Base-by-base conservation (phyloP, 1,284 basidiomycete genomes). In the Apiotrichum brassicae region DNA sequence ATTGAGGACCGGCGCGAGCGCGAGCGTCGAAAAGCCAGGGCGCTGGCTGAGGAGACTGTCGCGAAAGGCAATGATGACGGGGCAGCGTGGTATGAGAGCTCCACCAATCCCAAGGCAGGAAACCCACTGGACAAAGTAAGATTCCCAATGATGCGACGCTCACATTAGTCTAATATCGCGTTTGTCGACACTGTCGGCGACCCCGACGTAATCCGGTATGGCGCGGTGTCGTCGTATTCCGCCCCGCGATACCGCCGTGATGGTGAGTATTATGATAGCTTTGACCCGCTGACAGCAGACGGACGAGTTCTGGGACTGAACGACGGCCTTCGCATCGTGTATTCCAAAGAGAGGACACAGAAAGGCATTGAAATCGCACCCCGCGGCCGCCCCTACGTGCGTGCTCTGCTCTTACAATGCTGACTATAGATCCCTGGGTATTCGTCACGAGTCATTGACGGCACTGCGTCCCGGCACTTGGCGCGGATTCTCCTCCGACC, bases 111-210 rank as follows among this genome's bases (percentile, higher is more conserved):
- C n/a, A n/a, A n/a, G n/a, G n/a, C 54, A 36, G 53, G 52, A 26
- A 25, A 26, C 28, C n/a, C 23, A 39, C 33, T n/a, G n/a, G 56
- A 59, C 16, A 52, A 53, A 11, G 58, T 56, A 23, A 51, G 56
- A 48, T 28, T 13, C 8, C 14, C 2, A 38, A 9, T 13, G 42
- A 62, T 60, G 30, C 49, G 0, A 37, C 60, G 1, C 49, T 49
- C 4, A 57, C 48, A n/a, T n/a, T n/a, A n/a, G n/a, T n/a, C n/a
- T n/a, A n/a, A 11, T 7, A 47, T 46, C 1, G 62, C 55, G 36
- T 69, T 67, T 36, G 33, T 49, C 2, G 66, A 69, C 42, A 60
- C 53, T 0, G 59, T 49, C 0, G 67, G 67, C 2, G 67, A 70
- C 50, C 50, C 46, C 19, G 62, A 66, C 44, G 53, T 56, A 4